These are phyloP conservation scores for Termitomyces sp. DNA, from an alignment of 768 basidiomycete genomes.

Conservation along the genomic window DNA sequence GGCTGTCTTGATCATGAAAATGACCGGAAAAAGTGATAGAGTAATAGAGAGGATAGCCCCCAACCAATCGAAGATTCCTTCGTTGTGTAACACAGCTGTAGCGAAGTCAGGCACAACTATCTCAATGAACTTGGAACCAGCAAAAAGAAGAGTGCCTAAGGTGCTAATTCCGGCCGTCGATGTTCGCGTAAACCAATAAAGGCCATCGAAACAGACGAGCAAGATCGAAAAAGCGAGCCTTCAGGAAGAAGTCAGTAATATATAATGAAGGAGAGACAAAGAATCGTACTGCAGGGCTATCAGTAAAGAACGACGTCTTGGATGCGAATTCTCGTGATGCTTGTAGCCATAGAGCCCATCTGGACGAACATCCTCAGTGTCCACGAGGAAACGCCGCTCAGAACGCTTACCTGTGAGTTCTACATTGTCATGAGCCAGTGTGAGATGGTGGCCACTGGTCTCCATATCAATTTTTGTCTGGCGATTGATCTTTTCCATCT, in stretches of 20 bases:
- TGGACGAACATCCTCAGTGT: not conserved
- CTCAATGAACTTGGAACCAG: conserved; percentile 9
- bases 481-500: not conserved
- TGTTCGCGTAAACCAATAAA: conserved; percentile 32
- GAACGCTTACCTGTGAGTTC: conserved; percentile 23
- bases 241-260: not conserved
- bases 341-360: conserved; percentile 25
- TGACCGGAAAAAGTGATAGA: conserved; percentile 8
- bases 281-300: conserved; percentile 15
- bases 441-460: conserved; percentile 17
- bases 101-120: conserved; percentile 5
- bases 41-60: not conserved
- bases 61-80: conserved; percentile 4
- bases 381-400: not conserved
- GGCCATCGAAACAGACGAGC: conserved; percentile 14
- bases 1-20: conserved; percentile 25
- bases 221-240: conserved; percentile 13
- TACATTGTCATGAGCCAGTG: conserved; percentile 17
- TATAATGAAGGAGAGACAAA: not conserved
- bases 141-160: conserved; percentile 18
- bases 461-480: conserved; percentile 14
- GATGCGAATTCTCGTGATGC: conserved; percentile 26
- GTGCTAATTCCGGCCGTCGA: conserved; percentile 30
- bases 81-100: not conserved
- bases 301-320: conserved; percentile 20